A percentile compares a stretch with the other conserved stretches of the same genome.
These are phyloP conservation scores for Asterella californica DNA, from an alignment of 225 moss, liverwort and hornwort species.

Conservation along the genomic window DNA sequence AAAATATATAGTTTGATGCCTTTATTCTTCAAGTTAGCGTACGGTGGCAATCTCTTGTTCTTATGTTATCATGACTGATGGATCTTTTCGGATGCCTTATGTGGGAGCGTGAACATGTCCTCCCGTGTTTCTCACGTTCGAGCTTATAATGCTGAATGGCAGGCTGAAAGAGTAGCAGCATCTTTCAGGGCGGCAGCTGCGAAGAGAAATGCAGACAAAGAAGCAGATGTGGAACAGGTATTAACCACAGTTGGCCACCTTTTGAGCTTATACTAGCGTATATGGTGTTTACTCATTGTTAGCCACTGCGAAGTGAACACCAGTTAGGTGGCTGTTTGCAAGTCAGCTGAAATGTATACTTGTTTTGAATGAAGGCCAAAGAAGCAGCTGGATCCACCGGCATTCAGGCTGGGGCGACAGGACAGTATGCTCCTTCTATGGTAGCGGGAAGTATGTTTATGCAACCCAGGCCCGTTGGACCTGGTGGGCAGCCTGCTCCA, in stretches of 20 bases:
- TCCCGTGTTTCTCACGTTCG: background rate
- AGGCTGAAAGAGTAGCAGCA: constrained; percentile 37
- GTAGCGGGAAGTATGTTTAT: constrained; percentile 42
- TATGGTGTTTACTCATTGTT: background rate
- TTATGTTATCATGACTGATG: background rate
- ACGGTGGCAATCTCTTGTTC: background rate
- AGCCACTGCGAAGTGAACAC: background rate
- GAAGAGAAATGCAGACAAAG: constrained; percentile 5
- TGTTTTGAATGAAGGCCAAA: constrained; percentile 12
- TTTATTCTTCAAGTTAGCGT: background rate
- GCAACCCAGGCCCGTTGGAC: constrained; percentile 57
- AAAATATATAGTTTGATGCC: background rate
- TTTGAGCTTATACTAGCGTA: background rate
- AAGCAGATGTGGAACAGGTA: constrained; percentile 32
- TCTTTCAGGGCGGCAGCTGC: constrained; percentile 35
- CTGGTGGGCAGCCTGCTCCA: constrained; percentile 58
- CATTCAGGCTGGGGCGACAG: constrained; percentile 37
- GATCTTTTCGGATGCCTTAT: too few relatives aligned
- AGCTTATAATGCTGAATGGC: background rate
- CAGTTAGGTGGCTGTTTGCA: background rate
- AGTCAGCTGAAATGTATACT: background rate
- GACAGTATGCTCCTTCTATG: constrained; percentile 71
- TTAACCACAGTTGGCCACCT: background rate
- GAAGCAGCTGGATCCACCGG: constrained; percentile 34
- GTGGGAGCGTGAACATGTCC: background rate